phyloP scores from a whole-genome alignment of 306 rosid genomes.

The Pterocarpus macrocarpus region DNA sequence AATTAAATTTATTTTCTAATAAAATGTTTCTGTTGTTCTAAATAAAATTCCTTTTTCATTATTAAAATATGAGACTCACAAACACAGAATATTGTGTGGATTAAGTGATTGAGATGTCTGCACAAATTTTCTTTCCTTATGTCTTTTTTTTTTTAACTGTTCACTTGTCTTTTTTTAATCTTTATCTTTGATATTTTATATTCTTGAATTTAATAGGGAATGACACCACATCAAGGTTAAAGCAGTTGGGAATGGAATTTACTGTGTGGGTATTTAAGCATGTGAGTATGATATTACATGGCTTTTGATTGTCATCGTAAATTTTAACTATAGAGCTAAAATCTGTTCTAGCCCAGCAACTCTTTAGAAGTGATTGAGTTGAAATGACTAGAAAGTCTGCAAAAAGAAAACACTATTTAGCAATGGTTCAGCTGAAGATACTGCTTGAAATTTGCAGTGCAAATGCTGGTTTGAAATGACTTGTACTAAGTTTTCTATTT shows the following conservation, averaged over 20 bases:
- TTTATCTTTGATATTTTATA: slow-evolving; percentile 37
- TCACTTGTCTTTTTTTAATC: slow-evolving; percentile 20
- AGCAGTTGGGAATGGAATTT: slow-evolving; percentile 98
- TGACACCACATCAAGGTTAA: slow-evolving; percentile 88
- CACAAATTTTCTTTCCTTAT: slow-evolving; percentile 10
- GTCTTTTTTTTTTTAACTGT: neutral
- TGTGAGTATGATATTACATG: slow-evolving; percentile 64
- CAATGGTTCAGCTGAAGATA: slow-evolving; percentile 29
- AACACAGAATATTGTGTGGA: slow-evolving; percentile 1
- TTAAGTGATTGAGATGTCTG: slow-evolving; percentile 38
- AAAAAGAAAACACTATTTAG: slow-evolving; percentile 7
- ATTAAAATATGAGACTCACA: slow-evolving; percentile 11
- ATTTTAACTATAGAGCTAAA: neutral
- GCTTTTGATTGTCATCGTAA: slow-evolving; percentile 34
- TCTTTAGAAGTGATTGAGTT: slow-evolving; percentile 1
- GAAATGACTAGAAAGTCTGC: slow-evolving; percentile 17
- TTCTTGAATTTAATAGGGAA: slow-evolving; percentile 64
- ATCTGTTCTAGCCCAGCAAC: slow-evolving; percentile 8
- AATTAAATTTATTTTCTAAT: neutral
- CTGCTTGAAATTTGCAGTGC: slow-evolving; percentile 27
- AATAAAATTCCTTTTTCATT: slow-evolving; percentile 5
- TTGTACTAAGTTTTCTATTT: slow-evolving; percentile 31
- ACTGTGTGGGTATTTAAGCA: slow-evolving; percentile 99
- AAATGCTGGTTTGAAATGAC: slow-evolving; percentile 29
- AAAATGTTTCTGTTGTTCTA: slow-evolving; percentile 2